Conservation (phyloP, 257 asterid genomes). For the Primulina huaijiensis region DNA sequence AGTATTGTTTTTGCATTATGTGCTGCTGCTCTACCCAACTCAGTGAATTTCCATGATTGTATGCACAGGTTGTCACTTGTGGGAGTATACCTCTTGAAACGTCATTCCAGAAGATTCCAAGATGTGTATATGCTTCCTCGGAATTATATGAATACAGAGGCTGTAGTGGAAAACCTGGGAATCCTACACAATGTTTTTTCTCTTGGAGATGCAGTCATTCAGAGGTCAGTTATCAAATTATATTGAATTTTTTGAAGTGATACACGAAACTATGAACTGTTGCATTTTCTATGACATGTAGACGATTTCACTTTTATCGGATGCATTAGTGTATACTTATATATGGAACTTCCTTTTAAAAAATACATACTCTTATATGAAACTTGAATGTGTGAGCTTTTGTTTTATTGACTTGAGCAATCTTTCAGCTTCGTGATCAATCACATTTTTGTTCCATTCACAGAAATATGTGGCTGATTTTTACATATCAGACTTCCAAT, state of each 20-base stretch:
- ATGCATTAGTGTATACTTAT: not conserved
- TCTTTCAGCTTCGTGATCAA: conserved; percentile 12
- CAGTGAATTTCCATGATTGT: not conserved
- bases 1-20: not conserved
- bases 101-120: conserved; percentile 72
- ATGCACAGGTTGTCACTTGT: conserved; percentile 84
- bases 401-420: not conserved
- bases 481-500: conserved; percentile 79
- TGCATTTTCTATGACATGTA: not conserved
- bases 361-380: not conserved
- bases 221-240: conserved; percentile 58
- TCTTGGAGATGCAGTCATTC: conserved; percentile 88
- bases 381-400: not conserved
- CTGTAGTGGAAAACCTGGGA: conserved; percentile 69
- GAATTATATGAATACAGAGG: conserved; percentile 83
- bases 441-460: conserved; percentile 21
- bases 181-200: conserved; percentile 61
- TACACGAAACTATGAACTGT: not conserved
- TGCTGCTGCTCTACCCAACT: not conserved
- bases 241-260: not conserved
- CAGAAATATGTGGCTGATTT: conserved; percentile 75
- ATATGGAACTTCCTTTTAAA: not conserved
- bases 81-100: conserved; percentile 97
- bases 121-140: conserved; percentile 83
- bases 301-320: not conserved